Evolutionary conservation across 495 filamentous ascomycete genomes (phyloP).

Genomic region (Podospora fimiseda): DNA sequence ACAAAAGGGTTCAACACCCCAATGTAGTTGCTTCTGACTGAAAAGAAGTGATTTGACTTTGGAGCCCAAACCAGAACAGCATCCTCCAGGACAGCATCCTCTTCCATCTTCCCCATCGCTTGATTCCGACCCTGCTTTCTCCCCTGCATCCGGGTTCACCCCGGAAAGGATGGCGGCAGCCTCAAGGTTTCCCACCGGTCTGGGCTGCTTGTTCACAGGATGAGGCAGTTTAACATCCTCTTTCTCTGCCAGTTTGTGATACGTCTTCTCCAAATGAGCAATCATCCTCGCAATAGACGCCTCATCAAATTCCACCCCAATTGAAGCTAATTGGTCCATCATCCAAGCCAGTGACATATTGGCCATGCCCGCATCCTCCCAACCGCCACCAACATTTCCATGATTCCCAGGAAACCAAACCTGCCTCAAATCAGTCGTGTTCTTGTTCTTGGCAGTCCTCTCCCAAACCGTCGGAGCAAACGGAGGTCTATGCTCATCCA

Average conservation of each 20-base stretch:
- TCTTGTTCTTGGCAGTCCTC: slow-evolving; percentile 26
- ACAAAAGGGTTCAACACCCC: slow-evolving; percentile 42
- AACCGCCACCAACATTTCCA: slow-evolving; percentile 58
- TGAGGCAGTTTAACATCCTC: slow-evolving; percentile 11
- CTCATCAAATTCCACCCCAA: slow-evolving; percentile 52
- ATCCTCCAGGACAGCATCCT: slow-evolving; percentile 1
- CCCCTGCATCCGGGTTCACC: background rate
- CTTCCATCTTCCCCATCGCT: slow-evolving; percentile 3
- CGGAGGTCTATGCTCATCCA: slow-evolving; percentile 59
- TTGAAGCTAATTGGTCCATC: slow-evolving; percentile 59
- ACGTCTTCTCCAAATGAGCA: slow-evolving; percentile 41
- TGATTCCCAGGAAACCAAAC: slow-evolving; percentile 72
- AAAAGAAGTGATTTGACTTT: background rate
- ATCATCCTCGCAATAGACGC: slow-evolving; percentile 48
- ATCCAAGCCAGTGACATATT: slow-evolving; percentile 63
- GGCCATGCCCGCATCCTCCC: slow-evolving; percentile 41
- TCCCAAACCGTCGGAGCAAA: slow-evolving; percentile 64
- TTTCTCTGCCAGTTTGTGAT: slow-evolving; percentile 22
- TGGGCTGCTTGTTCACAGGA: background rate
- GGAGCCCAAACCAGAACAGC: background rate
- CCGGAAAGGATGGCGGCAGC: background rate
- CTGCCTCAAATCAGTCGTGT: slow-evolving; percentile 53
- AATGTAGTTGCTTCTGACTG: slow-evolving; percentile 21
- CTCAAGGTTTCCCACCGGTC: background rate
- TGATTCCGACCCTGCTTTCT: background rate